These are phyloP conservation scores for Bruguiera gymnorhiza DNA, from an alignment of 345 rosid species.

Conservation along the genomic window DNA sequence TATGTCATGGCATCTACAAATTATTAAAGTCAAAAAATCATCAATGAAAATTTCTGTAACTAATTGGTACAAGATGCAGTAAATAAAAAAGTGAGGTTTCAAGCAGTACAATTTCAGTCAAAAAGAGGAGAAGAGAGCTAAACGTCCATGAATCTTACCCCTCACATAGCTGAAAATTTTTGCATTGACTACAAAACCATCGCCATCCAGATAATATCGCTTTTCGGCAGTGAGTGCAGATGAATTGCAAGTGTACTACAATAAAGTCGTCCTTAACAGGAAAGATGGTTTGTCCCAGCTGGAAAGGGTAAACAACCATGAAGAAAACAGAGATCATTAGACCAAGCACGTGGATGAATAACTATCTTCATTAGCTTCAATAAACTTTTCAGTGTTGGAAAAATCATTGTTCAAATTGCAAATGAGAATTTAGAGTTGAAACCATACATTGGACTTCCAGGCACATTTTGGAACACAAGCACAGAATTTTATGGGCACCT, in stretches of 20 bases:
- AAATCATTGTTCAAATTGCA: too few relatives aligned
- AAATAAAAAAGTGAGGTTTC: background rate
- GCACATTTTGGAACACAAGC: too few relatives aligned
- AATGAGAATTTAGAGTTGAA: too few relatives aligned
- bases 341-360: background rate
- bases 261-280: constrained; percentile 55
- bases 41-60: background rate
- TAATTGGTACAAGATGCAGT: background rate
- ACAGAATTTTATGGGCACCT: too few relatives aligned
- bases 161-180: constrained; percentile 61
- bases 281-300: constrained; percentile 50
- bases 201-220: constrained; percentile 46
- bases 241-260: constrained; percentile 50
- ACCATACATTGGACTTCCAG: too few relatives aligned
- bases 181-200: constrained; percentile 63
- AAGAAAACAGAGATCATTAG: constrained; percentile 11
- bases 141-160: constrained; percentile 29
- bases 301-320: constrained; percentile 10
- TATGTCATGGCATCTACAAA: constrained; percentile 48
- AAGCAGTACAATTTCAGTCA: background rate
- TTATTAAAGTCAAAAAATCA: background rate
- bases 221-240: constrained; percentile 46
- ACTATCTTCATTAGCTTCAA: background rate
- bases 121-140: background rate
- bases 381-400: background rate